Conservation (phyloP, 2,329 filamentous ascomycete genomes). For the Xylariaceae sp. region DNA sequence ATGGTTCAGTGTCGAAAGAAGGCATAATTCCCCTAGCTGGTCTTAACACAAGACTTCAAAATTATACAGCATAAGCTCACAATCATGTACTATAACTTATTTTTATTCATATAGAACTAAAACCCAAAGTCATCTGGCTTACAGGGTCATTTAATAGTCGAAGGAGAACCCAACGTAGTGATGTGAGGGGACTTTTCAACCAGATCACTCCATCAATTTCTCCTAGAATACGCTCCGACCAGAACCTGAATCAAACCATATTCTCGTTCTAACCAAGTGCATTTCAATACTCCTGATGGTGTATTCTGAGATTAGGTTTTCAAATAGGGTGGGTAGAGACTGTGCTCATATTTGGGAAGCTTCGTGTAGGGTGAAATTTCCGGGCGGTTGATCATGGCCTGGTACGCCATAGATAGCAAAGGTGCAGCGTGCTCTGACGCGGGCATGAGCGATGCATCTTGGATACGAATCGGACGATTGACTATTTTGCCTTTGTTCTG, state of each 20-base stretch:
- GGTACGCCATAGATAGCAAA: constrained; percentile 51
- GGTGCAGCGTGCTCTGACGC: constrained; percentile 49
- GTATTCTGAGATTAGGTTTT: constrained; percentile 18
- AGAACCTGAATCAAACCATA: constrained; percentile 19
- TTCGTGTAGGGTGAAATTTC: constrained; percentile 22
- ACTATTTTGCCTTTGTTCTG: constrained; percentile 31
- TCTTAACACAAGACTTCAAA: too few relatives aligned
- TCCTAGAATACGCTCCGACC: constrained; percentile 3
- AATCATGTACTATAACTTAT: too few relatives aligned
- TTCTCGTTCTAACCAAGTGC: constrained; percentile 15
- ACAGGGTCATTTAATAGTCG: not conserved
- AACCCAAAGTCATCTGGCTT: not conserved
- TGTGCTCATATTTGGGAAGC: constrained; percentile 30
- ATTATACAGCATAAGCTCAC: too few relatives aligned
- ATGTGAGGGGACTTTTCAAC: constrained; percentile 6
- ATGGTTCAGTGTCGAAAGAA: too few relatives aligned
- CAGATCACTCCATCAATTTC: constrained; percentile 11
- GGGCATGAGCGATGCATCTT: constrained; percentile 48
- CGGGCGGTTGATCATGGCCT: constrained; percentile 33
- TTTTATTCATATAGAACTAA: constrained; percentile 4
- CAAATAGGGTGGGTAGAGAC: constrained; percentile 17
- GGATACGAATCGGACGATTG: constrained; percentile 43
- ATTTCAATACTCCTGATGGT: constrained; percentile 5
- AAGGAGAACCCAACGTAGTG: constrained; percentile 13
- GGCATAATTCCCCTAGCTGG: too few relatives aligned